Evolutionary conservation across 2,329 filamentous ascomycete genomes (phyloP), one percentile per base, ranked within the genome.

Genomic region (Xylariaceae sp.): DNA sequence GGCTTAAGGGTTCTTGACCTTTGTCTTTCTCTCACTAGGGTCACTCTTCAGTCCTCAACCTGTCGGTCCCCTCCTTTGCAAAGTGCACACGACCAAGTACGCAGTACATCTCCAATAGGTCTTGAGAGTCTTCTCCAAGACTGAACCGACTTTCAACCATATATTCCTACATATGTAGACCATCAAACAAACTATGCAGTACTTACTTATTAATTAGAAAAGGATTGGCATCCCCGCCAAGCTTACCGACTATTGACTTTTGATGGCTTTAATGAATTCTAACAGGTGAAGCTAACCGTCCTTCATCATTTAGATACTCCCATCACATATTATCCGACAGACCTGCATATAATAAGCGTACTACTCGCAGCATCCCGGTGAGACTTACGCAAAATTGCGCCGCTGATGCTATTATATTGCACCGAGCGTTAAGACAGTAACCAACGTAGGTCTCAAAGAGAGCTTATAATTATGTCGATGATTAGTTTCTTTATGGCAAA

Each of bases 331-430:
- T 26, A 51, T 34, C 37, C 28, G 39, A 36, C 39, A 28, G 31
- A 24, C 16, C 31, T 21, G 39, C 49, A 52, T 41, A 26, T n/a
- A 34, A 31, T 12, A 3, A 39, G 23, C 49, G 40, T 39, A 39
- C 43, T 21, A 37, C 17, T 17, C 37, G 36, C 28, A 43, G 17
- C 16, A 6, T 34, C 28, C 48, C 40, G 40, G 49, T 23, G 7
- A 23, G 23, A 53, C 49, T n/a, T n/a, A n/a, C n/a, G n/a, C n/a
- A n/a, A n/a, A n/a, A n/a, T 28, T 37, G 23, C 49, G 40, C 39
- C 49, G 45, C 40, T 17, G 31, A 45, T 21, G 49, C n/a, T n/a
- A n/a, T 29, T 45, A 31, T 52, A 53, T 53, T 45, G 21, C n/a
- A 37, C 49, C 49, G 49, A 45, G 12, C n/a, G 12, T 4, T 6